Percentiles rank a stretch among this genome's conserved stretches.
Conservation (phyloP, 495 filamentous ascomycete genomes). For the Penicillium nucicola region DNA sequence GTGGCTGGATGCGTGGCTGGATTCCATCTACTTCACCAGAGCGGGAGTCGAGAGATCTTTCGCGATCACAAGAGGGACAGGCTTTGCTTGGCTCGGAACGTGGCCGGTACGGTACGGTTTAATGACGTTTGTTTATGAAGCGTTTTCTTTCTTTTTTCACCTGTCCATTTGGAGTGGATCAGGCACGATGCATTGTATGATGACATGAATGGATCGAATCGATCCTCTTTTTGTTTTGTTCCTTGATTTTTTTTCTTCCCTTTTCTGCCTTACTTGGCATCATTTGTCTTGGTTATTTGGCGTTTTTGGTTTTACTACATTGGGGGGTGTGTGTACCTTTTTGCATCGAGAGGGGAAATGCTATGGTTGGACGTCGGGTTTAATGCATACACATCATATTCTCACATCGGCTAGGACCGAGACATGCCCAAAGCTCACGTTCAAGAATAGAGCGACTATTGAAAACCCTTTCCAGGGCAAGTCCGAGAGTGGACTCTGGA, state of each 20-base stretch:
- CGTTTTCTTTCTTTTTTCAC: not conserved
- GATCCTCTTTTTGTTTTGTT: too few relatives aligned
- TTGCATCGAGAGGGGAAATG: not conserved
- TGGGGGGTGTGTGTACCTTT: not conserved
- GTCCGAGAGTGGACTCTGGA: too few relatives aligned
- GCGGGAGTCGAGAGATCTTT: constrained; percentile 8
- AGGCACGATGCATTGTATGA: constrained; percentile 15
- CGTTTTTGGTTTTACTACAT: not conserved
- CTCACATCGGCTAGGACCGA: too few relatives aligned
- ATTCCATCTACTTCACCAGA: constrained; percentile 47
- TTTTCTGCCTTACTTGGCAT: not conserved
- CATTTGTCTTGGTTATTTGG: not conserved
- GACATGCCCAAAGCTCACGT: not conserved
- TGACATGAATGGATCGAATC: constrained; percentile 5
- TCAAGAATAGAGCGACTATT: not conserved
- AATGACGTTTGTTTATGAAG: constrained; percentile 1
- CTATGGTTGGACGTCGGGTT: not conserved
- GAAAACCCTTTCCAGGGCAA: not conserved
- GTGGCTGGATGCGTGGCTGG: constrained; percentile 70
- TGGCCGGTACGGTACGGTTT: constrained; percentile 38
- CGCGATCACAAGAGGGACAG: constrained; percentile 25
- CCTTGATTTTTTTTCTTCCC: too few relatives aligned
- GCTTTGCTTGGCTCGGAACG: constrained; percentile 30
- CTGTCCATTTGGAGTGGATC: not conserved
- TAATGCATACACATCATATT: too few relatives aligned